These are phyloP conservation scores for Pyrenophora tritici-repentis DNA, from an alignment of 2,329 filamentous ascomycete genomes.

Conservation along the genomic window DNA sequence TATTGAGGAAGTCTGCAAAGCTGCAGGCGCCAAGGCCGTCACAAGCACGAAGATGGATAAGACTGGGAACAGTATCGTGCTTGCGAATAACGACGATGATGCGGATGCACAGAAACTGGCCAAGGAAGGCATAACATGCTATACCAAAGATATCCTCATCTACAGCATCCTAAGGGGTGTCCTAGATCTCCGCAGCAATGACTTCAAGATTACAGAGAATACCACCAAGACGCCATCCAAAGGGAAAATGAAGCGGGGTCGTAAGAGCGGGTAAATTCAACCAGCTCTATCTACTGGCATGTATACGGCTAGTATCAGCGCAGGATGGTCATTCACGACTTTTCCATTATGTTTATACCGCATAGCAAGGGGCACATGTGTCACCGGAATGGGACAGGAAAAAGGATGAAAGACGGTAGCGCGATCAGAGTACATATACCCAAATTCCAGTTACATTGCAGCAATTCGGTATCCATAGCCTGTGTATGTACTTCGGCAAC, in stretches of 20 bases:
- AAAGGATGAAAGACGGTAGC: neutral
- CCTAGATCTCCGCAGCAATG: slow-evolving; percentile 47
- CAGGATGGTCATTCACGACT: neutral
- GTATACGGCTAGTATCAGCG: neutral
- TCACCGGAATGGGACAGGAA: neutral
- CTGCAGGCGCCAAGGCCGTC: slow-evolving; percentile 46
- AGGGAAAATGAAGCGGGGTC: slow-evolving; percentile 23
- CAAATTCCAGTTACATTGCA: neutral
- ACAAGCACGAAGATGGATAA: slow-evolving; percentile 29
- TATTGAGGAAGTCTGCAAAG: slow-evolving; percentile 46
- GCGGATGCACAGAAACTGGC: slow-evolving; percentile 41
- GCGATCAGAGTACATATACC: neutral
- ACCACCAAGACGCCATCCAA: slow-evolving; percentile 4
- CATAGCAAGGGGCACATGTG: slow-evolving; percentile 11
- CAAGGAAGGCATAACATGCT: slow-evolving; percentile 44
- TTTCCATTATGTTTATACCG: slow-evolving; percentile 3
- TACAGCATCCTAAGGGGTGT: slow-evolving; percentile 51
- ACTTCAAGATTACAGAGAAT: slow-evolving; percentile 41
- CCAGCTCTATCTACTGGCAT: neutral
- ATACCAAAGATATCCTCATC: slow-evolving; percentile 51
- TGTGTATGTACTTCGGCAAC: no score
- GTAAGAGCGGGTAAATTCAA: slow-evolving; percentile 15
- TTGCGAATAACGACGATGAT: slow-evolving; percentile 48
- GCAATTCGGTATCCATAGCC: neutral
- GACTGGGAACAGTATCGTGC: slow-evolving; percentile 39